Conservation (phyloP, 345 rosid species). For the Noccaea bulbosa region DNA sequence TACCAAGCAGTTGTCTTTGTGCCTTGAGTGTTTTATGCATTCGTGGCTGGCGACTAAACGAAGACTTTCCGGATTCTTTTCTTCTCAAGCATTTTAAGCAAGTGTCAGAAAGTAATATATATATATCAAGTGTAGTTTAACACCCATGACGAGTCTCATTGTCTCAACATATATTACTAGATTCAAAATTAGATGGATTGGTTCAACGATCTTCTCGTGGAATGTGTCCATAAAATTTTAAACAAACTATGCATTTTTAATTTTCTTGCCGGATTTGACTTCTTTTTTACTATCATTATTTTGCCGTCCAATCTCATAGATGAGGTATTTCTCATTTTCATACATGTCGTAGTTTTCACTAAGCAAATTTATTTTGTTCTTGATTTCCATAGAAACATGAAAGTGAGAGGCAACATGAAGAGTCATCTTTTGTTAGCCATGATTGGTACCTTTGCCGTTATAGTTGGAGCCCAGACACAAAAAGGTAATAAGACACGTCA, state of each 20-base stretch:
- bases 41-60: background rate
- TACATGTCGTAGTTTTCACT: background rate
- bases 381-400: background rate
- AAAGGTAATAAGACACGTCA: slow-evolving; percentile 24
- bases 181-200: background rate
- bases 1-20: too few relatives aligned
- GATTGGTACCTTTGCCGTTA: slow-evolving; percentile 16
- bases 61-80: background rate
- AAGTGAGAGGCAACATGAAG: slow-evolving; percentile 27
- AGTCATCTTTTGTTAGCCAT: slow-evolving; percentile 23
- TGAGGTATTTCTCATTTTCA: background rate
- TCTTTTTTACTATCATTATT: background rate
- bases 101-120: background rate
- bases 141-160: background rate
- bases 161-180: background rate
- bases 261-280: background rate
- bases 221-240: background rate
- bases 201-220: slow-evolving; percentile 1
- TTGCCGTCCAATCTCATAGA: background rate
- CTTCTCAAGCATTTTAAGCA: background rate
- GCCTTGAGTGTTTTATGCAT: background rate
- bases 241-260: background rate
- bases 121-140: background rate
- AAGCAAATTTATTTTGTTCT: background rate
- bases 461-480: slow-evolving; percentile 30